A percentile compares a stretch with the other conserved stretches of the same genome.
Evolutionary conservation across 306 rosid species (phyloP).

Genomic region (Begonia fuchsioides): DNA sequence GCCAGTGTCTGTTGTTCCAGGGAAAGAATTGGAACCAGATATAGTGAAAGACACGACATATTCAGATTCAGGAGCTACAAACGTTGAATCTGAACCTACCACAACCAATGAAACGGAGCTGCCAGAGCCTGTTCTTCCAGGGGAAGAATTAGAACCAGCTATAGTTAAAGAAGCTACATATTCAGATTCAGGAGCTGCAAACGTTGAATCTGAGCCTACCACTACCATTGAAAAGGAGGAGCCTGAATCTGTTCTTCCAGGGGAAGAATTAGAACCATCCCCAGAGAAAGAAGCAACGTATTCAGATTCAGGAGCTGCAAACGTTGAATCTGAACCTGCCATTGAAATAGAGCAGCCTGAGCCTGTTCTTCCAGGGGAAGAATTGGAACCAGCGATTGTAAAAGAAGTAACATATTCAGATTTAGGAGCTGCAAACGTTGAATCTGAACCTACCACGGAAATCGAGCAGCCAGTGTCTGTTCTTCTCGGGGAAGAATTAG

Average conservation of each 20-base stretch:
- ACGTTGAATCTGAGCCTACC: constrained; percentile 1
- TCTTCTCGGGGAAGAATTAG: constrained; percentile 3
- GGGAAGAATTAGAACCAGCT: constrained; percentile 5
- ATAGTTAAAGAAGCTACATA: constrained; percentile 2
- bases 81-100: constrained; percentile 1
- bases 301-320: too few relatives aligned
- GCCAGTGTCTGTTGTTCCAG: background rate
- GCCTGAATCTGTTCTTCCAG: too few relatives aligned
- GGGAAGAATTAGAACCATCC: too few relatives aligned
- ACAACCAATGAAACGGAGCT: background rate
- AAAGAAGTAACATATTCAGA: constrained; percentile 4
- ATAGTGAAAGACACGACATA: constrained; percentile 2
- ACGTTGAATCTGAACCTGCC: too few relatives aligned
- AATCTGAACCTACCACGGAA: background rate
- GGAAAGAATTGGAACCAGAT: constrained; percentile 4
- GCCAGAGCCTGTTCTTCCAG: background rate
- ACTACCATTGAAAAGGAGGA: too few relatives aligned
- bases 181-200: constrained; percentile 1
- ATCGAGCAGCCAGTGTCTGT: background rate
- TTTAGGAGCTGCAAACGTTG: constrained; percentile 2
- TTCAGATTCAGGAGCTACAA: constrained; percentile 2
- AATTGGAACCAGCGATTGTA: background rate
- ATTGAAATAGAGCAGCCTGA: too few relatives aligned
- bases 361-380: constrained; percentile 2
- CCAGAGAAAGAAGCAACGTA: too few relatives aligned